Evolutionary conservation across 495 filamentous ascomycete species (phyloP).

Genomic region (Tuber magnatum): DNA sequence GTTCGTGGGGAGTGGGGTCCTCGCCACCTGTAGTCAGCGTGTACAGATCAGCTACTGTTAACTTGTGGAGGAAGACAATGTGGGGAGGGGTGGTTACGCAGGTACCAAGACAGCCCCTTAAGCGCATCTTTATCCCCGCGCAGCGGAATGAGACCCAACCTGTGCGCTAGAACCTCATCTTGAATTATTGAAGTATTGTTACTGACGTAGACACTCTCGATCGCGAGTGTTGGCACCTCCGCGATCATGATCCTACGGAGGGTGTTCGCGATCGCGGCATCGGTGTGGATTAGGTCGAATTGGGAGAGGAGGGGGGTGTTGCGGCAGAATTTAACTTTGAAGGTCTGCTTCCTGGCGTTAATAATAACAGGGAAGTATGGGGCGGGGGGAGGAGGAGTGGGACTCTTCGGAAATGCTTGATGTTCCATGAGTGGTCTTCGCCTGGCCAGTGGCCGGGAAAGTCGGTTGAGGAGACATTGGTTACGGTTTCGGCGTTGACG

Average conservation of each 20-base stretch:
- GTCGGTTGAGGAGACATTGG: conserved; percentile 77
- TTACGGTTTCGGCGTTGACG: conserved; percentile 80
- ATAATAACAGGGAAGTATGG: neutral
- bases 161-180: conserved; percentile 86
- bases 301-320: conserved; percentile 65
- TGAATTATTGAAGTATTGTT: conserved; percentile 97
- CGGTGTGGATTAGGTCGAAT: conserved; percentile 85
- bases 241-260: conserved; percentile 95
- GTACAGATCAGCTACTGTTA: neutral
- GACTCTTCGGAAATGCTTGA: conserved; percentile 63
- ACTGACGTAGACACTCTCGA: conserved; percentile 80
- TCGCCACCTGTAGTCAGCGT: conserved; percentile 22
- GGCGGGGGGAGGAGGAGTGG: conserved; percentile 6
- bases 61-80: neutral
- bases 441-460: conserved; percentile 85
- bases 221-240: conserved; percentile 87
- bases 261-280: conserved; percentile 92
- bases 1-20: conserved; percentile 30
- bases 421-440: conserved; percentile 81
- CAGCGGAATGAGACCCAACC: conserved; percentile 85
- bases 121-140: conserved; percentile 68
- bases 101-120: conserved; percentile 69
- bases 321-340: conserved; percentile 74
- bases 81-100: conserved; percentile 42
- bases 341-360: conserved; percentile 45